A percentile compares a stretch with the other conserved stretches of the same genome.
phyloP scores from a whole-genome alignment of 2,329 filamentous ascomycete species.

The Aspergillus sclerotialis region DNA sequence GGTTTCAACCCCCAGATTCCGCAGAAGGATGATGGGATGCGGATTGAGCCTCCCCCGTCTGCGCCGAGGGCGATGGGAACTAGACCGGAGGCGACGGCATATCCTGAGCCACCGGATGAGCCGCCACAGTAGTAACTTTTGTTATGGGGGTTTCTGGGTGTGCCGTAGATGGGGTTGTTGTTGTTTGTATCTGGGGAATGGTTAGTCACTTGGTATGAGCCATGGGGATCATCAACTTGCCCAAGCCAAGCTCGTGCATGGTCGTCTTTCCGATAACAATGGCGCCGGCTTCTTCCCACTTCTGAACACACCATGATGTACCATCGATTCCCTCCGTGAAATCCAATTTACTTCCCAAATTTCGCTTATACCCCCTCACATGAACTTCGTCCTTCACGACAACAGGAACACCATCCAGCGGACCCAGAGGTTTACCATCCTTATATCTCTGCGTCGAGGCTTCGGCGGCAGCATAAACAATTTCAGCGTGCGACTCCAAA shows the following conservation, averaged over 20 bases:
- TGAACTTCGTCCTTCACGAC: slow-evolving; percentile 77
- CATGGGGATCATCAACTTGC: slow-evolving; percentile 25
- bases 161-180: slow-evolving; percentile 69
- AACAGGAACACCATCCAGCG: slow-evolving; percentile 76
- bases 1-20: slow-evolving; percentile 78
- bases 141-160: slow-evolving; percentile 73
- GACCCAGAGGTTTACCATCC: slow-evolving; percentile 56
- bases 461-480: slow-evolving; percentile 60
- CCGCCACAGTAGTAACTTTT: slow-evolving; percentile 70
- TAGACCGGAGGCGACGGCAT: slow-evolving; percentile 61
- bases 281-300: slow-evolving; percentile 67
- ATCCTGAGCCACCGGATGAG: slow-evolving; percentile 70
- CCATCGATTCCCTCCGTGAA: slow-evolving; percentile 44
- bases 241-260: slow-evolving; percentile 75
- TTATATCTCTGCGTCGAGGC: slow-evolving; percentile 68
- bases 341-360: slow-evolving; percentile 57
- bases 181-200: slow-evolving; percentile 61
- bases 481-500: slow-evolving; percentile 58
- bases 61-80: slow-evolving; percentile 67
- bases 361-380: slow-evolving; percentile 62
- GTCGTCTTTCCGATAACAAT: slow-evolving; percentile 68
- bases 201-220: neutral
- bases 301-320: slow-evolving; percentile 64
- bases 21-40: slow-evolving; percentile 68
- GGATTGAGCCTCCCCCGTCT: slow-evolving; percentile 69